Evolutionary conservation across 2,329 filamentous ascomycete genomes (phyloP).

Genomic region (Huntiella moniliformis): DNA sequence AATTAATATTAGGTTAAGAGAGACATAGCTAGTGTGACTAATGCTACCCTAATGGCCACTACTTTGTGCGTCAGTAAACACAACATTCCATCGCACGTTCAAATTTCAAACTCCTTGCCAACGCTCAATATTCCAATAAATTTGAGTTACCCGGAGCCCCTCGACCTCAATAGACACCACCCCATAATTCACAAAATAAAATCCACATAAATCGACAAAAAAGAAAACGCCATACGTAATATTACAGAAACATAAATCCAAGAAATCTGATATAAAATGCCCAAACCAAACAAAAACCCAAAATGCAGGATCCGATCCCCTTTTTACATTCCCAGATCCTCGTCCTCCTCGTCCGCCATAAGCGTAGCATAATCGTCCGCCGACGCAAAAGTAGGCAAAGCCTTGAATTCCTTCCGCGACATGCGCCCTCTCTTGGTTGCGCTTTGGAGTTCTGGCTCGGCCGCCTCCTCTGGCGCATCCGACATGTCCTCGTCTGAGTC

Average conservation of each 20-base stretch:
- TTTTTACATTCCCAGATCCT: slow-evolving; percentile 13
- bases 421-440: slow-evolving; percentile 26
- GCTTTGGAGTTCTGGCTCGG: slow-evolving; percentile 18
- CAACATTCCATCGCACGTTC: too few species aligned
- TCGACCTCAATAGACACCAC: too few species aligned
- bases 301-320: background rate
- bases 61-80: too few species aligned
- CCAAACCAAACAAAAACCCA: background rate
- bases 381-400: slow-evolving; percentile 80
- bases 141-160: too few species aligned
- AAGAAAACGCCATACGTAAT: background rate
- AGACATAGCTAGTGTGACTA: too few species aligned
- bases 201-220: background rate
- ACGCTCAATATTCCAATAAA: too few species aligned
- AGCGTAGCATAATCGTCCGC: slow-evolving; percentile 84
- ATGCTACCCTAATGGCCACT: too few species aligned
- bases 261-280: slow-evolving; percentile 1
- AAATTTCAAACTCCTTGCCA: too few species aligned
- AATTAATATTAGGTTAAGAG: too few species aligned
- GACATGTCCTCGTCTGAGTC: slow-evolving; percentile 8
- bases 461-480: background rate
- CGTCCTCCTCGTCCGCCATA: slow-evolving; percentile 51
- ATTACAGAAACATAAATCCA: background rate
- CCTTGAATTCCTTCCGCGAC: slow-evolving; percentile 71
- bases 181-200: too few species aligned